Evolutionary conservation across 2,329 filamentous ascomycete genomes (phyloP), one percentile per base, ranked within the genome.

Genomic region (Pleomassaria siparia): DNA sequence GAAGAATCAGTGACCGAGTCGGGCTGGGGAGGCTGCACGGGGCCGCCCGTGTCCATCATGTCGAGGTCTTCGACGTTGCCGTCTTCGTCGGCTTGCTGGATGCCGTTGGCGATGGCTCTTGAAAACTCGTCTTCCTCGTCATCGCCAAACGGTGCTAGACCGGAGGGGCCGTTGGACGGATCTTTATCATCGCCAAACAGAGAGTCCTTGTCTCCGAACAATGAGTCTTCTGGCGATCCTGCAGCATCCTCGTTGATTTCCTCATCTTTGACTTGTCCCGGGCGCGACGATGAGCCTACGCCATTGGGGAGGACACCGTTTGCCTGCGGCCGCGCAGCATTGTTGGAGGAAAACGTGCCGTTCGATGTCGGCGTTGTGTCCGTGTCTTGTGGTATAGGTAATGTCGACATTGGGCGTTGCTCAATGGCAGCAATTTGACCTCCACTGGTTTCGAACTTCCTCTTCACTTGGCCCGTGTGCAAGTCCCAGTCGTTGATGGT

Each of bases 401-500:
- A 72, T 25, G 83, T 86, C 20, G 85, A 90, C 44, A 87, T 78
- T 2, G 94, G 92, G 2, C 94, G 82, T 47, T 90, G 81, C 70
- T 97, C 91, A 32, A 99, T 85, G 2, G 89, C 84, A 2, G 89
- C 94, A 49, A 97, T 91, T 66, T 99, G 94, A 5, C 88, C 80
- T 12, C 86, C 88, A 44, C 80, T 89, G 2, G 87, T 86, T 39
- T 86, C 84, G 62, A 94, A 99, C 4, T 81, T 80, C 10, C 91
- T 82, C 55, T 84, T 85, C 6, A 87, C 79, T 59, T 87, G 80
- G 0, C 94, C 94, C 1, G 84, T 94, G 62, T 97, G 90, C 21
- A 99, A 72, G 68, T 97, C 94, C 94, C 94, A 99, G 66, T 97
- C 91, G 44, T 91, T 82, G 1, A 97, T 86, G 15, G 83, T 88